Evolutionary conservation across 208 protist genomes (phyloP), one percentile per base, ranked within the genome.

Genomic region (Angomonas ambiguus): DNA sequence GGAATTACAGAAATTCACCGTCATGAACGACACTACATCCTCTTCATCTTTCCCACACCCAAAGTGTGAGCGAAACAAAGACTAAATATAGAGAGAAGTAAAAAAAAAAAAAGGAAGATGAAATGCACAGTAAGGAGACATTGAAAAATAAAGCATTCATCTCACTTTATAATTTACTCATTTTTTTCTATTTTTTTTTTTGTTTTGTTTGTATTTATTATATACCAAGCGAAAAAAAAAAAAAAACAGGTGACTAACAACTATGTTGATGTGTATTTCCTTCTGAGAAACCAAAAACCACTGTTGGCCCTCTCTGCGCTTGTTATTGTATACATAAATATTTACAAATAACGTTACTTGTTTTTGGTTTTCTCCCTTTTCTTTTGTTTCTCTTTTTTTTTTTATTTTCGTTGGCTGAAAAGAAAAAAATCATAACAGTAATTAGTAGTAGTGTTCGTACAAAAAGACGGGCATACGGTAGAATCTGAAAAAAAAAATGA

Each of bases 91-190:
- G 56, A 57, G n/a, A 56, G 6, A 11, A 16, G 8, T 20, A 8
- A 59, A 71, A 71, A 22, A 34, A 71, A 65, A 22, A 48, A 57
- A 32, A 65, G 25, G 8, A 8, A 59, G 11, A 32, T 16, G 27
- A 2, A 51, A 41, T 30, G 49, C 35, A 70, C 4, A 63, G 2
- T 57, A 63, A 70, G 35, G 25, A 63, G 24, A 63, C 41, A 63
- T 25, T 56, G 20, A 63, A n/a, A 71, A 60, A 48, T 64, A 22
- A 16, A 55, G 49, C 3, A 5, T 4, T 55, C 49, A 5, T 55
- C 22, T 4, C 22, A 25, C 6, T 22, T 4, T 55, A 18, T 55
- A 55, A 30, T 30, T 25, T n/a, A n/a, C n/a, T n/a, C n/a, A 1
- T 58, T 32, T 18, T 27, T 38, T 16, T 27, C 24, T 68, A 49